Evolutionary conservation across 768 basidiomycete species (phyloP).

Genomic region (Rhodotorula kratochvilovae): DNA sequence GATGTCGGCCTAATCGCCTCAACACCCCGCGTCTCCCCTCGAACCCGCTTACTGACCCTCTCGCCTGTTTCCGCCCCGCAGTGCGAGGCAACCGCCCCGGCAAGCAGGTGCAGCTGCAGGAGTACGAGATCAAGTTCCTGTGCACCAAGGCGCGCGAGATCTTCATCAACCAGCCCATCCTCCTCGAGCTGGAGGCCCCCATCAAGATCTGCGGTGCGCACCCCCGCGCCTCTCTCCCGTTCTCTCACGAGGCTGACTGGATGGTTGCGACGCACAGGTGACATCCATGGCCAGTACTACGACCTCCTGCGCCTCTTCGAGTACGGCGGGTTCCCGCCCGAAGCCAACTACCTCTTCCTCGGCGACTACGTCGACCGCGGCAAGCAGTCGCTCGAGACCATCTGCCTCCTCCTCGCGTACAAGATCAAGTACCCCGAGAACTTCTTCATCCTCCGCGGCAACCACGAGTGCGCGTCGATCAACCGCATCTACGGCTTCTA

Average conservation of each 20-base stretch:
- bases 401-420: slow-evolving; percentile 96
- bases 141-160: slow-evolving; percentile 99
- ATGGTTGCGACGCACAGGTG: slow-evolving; percentile 56
- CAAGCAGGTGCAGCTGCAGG: slow-evolving; percentile 93
- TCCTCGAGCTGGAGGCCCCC: slow-evolving; percentile 95
- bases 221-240: slow-evolving; percentile 9
- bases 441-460: slow-evolving; percentile 98
- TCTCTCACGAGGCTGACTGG: background rate
- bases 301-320: slow-evolving; percentile 96
- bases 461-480: slow-evolving; percentile 99
- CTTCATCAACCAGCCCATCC: slow-evolving; percentile 97
- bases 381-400: slow-evolving; percentile 98
- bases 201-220: slow-evolving; percentile 98
- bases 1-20: background rate
- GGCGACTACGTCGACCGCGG: slow-evolving; percentile 99
- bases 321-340: slow-evolving; percentile 98
- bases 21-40: background rate
- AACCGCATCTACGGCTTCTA: slow-evolving; percentile 99
- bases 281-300: slow-evolving; percentile 99
- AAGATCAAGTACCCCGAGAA: slow-evolving; percentile 99
- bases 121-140: slow-evolving; percentile 98
- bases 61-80: slow-evolving; percentile 45
- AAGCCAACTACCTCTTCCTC: slow-evolving; percentile 99
- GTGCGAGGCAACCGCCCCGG: slow-evolving; percentile 98
- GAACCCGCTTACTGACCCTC: background rate